Conservation (phyloP, 495 filamentous ascomycete species). For the Xylaria flabelliformis region DNA sequence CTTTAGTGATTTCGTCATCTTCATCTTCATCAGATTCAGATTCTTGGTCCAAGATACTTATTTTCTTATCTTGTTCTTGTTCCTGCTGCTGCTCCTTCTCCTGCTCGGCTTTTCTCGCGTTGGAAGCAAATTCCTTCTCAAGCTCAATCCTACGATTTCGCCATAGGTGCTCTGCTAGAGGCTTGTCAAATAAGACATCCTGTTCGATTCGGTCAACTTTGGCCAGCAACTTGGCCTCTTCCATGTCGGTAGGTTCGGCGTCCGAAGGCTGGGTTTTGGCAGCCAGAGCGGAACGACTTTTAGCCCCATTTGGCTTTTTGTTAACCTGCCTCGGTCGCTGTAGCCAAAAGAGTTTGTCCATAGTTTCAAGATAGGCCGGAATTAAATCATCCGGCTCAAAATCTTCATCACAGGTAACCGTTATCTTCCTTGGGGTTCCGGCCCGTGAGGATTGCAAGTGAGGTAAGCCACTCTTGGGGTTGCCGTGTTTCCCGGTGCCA, state of each 20-base stretch:
- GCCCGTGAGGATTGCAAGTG: slow-evolving; percentile 30
- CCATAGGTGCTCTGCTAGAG: slow-evolving; percentile 79
- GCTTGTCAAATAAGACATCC: slow-evolving; percentile 85
- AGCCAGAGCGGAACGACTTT: slow-evolving; percentile 29
- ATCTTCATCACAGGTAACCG: slow-evolving; percentile 59
- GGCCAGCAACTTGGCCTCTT: slow-evolving; percentile 66
- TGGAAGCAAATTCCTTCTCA: slow-evolving; percentile 59
- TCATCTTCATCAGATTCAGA: slow-evolving; percentile 45
- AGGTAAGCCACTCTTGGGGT: slow-evolving; percentile 38
- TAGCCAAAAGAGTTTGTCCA: slow-evolving; percentile 73
- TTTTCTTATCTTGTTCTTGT: slow-evolving; percentile 36
- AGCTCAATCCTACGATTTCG: slow-evolving; percentile 67
- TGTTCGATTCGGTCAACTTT: slow-evolving; percentile 79
- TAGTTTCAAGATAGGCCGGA: slow-evolving; percentile 74
- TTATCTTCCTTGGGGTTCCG: slow-evolving; percentile 41
- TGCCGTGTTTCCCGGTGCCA: slow-evolving; percentile 32
- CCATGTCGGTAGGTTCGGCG: slow-evolving; percentile 45
- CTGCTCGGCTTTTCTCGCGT: slow-evolving; percentile 45
- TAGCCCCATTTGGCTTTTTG: slow-evolving; percentile 54
- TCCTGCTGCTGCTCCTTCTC: slow-evolving; percentile 34
- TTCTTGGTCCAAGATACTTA: slow-evolving; percentile 31
- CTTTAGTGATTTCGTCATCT: slow-evolving; percentile 57
- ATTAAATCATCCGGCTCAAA: slow-evolving; percentile 76
- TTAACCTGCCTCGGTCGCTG: slow-evolving; percentile 62
- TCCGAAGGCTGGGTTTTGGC: slow-evolving; percentile 14